Conservation (phyloP, 2,329 filamentous ascomycete species). For the Knufia petricola region DNA sequence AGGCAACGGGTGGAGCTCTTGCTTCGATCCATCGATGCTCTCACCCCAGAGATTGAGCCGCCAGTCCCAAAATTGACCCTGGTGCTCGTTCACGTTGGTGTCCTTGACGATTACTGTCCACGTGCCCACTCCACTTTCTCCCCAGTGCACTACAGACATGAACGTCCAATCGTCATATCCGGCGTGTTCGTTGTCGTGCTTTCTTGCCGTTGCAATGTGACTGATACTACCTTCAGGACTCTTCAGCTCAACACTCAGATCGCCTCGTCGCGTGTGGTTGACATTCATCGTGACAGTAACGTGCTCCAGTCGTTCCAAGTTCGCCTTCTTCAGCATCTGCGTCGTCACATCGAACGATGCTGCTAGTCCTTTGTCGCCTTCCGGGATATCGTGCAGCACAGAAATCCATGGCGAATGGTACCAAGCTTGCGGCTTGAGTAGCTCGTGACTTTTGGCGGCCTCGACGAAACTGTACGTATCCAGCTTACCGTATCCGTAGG, state of each 20-base stretch:
- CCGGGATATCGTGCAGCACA: constrained; percentile 73
- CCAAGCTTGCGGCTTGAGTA: constrained; percentile 94
- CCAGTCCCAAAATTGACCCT: constrained; percentile 80
- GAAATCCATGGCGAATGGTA: constrained; percentile 88
- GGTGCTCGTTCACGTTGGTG: constrained; percentile 63
- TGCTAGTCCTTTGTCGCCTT: constrained; percentile 69
- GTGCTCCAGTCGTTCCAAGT: constrained; percentile 80
- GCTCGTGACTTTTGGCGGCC: constrained; percentile 71
- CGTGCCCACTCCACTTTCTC: constrained; percentile 73
- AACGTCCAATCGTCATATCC: constrained; percentile 97
- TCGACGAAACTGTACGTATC: constrained; percentile 81
- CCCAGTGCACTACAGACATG: constrained; percentile 97
- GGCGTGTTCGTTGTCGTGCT: constrained; percentile 51
- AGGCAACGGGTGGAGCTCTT: constrained; percentile 69
- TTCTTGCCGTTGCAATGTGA: constrained; percentile 68
- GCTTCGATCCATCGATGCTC: constrained; percentile 63
- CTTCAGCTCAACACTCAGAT: constrained; percentile 82
- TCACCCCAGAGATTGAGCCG: constrained; percentile 92
- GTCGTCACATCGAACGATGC: constrained; percentile 73
- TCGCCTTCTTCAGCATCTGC: constrained; percentile 70
- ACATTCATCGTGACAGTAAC: constrained; percentile 98
- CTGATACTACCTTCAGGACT: constrained; percentile 75
- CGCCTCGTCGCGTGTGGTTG: constrained; percentile 74
- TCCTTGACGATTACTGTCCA: constrained; percentile 92
- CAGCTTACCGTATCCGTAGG: constrained; percentile 90